phyloP scores from a whole-genome alignment of 139 green algal species.

The Coelastrella sp. region DNA sequence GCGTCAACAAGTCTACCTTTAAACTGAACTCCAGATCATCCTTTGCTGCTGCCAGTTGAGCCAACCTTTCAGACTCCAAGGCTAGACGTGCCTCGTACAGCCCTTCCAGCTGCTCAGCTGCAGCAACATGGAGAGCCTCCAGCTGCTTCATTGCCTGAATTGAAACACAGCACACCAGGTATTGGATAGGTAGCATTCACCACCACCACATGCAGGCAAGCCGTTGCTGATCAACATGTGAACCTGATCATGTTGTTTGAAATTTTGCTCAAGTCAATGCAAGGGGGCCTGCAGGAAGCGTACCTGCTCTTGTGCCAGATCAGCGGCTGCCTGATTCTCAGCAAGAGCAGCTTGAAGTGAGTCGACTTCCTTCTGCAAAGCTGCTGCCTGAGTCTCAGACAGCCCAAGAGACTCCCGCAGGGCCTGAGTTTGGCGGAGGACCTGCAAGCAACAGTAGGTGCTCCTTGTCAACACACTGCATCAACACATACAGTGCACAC shows the following conservation, averaged over 20 bases:
- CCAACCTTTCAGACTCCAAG: conserved; percentile 4
- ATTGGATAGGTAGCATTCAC: neutral
- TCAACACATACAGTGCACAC: too few relatives aligned
- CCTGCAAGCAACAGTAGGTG: neutral
- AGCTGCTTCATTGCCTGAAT: conserved; percentile 35
- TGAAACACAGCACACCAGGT: neutral
- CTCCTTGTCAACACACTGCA: neutral
- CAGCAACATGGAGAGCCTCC: conserved; percentile 11
- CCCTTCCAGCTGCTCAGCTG: conserved; percentile 43
- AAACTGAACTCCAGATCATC: conserved; percentile 35
- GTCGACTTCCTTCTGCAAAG: neutral
- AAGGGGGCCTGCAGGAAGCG: neutral
- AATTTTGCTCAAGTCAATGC: neutral
- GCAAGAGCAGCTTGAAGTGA: neutral
- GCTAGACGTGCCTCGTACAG: conserved; percentile 46
- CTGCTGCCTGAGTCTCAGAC: conserved; percentile 7
- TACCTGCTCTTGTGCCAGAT: conserved; percentile 36
- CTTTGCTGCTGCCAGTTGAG: conserved; percentile 22
- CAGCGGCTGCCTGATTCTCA: neutral
- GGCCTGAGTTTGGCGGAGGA: conserved; percentile 36
- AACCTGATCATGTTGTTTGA: neutral
- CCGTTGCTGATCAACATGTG: neutral
- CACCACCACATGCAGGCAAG: too few relatives aligned
- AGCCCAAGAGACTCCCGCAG: conserved; percentile 15
- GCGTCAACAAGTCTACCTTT: too few relatives aligned